phyloP scores from a whole-genome alignment of 768 basidiomycete genomes.

The Naganishia kalamii region DNA sequence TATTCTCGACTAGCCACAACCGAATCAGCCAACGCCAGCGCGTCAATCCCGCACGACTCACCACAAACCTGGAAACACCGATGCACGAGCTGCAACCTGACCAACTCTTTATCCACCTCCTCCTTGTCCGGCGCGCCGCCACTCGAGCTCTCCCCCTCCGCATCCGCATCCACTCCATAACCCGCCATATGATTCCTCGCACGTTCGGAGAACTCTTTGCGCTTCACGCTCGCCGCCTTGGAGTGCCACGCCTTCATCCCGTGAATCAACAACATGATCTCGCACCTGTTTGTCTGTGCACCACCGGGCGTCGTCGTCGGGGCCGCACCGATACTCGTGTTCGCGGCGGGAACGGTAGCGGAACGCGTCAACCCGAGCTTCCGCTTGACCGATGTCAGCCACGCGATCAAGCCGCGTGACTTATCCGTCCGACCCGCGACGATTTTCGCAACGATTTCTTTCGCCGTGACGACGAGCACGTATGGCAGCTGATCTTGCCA shows the following conservation, averaged over 20 bases:
- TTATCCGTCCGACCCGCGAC: not conserved
- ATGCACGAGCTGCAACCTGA: conserved; percentile 39
- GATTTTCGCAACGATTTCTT: conserved; percentile 18
- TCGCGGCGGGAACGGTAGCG: not conserved
- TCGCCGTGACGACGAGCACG: conserved; percentile 5
- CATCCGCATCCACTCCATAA: not conserved
- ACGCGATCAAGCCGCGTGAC: not conserved
- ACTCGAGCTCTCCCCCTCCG: not conserved
- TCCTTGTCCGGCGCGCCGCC: conserved; percentile 26
- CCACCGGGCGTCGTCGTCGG: not conserved
- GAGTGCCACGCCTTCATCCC: conserved; percentile 38
- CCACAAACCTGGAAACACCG: conserved; percentile 40
- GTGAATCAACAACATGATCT: conserved; percentile 40
- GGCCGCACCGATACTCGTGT: conserved; percentile 5
- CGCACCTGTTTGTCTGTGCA: not conserved
- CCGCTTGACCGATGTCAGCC: not conserved
- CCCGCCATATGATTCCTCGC: not conserved
- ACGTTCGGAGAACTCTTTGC: conserved; percentile 31
- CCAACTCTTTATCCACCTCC: conserved; percentile 37
- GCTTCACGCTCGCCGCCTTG: conserved; percentile 32
- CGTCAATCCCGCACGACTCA: conserved; percentile 23
- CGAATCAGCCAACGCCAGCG: not conserved
- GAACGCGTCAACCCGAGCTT: not conserved
- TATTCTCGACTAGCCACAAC: conserved; percentile 37
- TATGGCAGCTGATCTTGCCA: conserved; percentile 18